Conservation (phyloP, 176 grass and related monocot species). For the barley (Hordeum vulgare) region MorexV3_pseudomolecules_assembly NC_058522.1:494552281-494552780, state of each 20-base stretch:
- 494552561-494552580: too few species aligned
- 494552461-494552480: not conserved
- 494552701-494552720: not conserved
- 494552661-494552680: not conserved
- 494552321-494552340: not conserved
- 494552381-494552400: not conserved
- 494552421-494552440: not conserved
- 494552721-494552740: not conserved
- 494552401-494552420: not conserved
- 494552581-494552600: too few species aligned
- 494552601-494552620: too few species aligned
- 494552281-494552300: too few species aligned
- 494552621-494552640: too few species aligned
- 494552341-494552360: not conserved
- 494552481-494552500: not conserved
- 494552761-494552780: not conserved
- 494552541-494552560: too few species aligned
- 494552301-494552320: not conserved
- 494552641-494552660: not conserved
- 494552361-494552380: not conserved
- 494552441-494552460: not conserved
- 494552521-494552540: too few species aligned
- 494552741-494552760: not conserved
- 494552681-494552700: not conserved
- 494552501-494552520: too few species aligned